phyloP scores from a whole-genome alignment of 2,329 filamentous ascomycete species.

The Ascochyta pisi region DNA sequence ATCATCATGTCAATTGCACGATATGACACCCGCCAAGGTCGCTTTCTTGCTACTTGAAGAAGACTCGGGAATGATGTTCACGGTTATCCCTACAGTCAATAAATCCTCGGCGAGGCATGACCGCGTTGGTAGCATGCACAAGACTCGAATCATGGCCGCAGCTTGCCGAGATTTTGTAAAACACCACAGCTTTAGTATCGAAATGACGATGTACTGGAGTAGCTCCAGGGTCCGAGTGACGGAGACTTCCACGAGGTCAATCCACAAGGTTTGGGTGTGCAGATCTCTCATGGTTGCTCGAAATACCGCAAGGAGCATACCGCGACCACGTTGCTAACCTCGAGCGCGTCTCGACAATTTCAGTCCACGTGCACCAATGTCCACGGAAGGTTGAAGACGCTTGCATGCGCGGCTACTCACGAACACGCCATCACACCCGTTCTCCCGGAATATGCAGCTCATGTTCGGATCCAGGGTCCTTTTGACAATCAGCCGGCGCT shows the following conservation, averaged over 20 bases:
- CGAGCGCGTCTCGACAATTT: background rate
- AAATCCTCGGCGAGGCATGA: background rate
- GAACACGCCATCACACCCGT: background rate
- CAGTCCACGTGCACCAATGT: background rate
- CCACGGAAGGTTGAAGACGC: background rate
- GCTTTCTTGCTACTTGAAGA: background rate
- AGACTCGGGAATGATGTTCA: background rate
- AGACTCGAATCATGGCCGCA: background rate
- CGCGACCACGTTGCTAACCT: background rate
- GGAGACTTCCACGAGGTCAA: background rate
- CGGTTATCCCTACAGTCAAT: background rate
- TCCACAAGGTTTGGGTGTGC: background rate
- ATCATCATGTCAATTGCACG: no score
- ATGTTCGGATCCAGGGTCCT: background rate
- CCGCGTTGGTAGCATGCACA: background rate
- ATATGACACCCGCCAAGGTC: background rate
- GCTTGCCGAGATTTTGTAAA: background rate
- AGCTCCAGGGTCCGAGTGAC: background rate
- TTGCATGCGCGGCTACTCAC: background rate
- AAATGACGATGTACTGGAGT: background rate
- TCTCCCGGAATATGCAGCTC: background rate
- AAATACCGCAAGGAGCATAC: background rate
- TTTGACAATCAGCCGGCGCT: background rate
- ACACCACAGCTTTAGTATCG: background rate
- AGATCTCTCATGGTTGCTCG: conserved; percentile 2